A percentile compares a stretch with the other conserved stretches of the same genome.
Conservation (phyloP, 305 asterid species). For the Fraxinus paxiana region DNA sequence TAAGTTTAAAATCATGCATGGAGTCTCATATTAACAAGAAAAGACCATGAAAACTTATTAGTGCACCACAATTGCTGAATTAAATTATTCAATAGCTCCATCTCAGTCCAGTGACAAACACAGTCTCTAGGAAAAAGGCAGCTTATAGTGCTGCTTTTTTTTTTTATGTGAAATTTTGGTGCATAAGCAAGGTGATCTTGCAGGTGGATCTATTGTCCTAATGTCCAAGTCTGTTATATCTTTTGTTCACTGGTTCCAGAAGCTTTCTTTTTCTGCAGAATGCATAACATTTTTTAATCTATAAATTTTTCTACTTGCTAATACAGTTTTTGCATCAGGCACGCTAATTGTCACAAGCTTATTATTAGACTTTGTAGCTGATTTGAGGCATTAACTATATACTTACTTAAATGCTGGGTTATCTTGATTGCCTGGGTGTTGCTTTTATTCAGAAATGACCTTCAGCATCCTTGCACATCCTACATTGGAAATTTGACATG, state of each 20-base stretch:
- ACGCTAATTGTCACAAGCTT: not conserved
- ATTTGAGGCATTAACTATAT: not conserved
- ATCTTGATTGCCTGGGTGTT: not conserved
- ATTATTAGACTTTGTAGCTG: not conserved
- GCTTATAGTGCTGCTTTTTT: not conserved
- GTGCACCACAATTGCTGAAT: not conserved
- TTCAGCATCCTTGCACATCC: not conserved
- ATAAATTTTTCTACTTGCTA: not conserved
- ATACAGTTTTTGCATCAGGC: not conserved
- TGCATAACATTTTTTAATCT: not conserved
- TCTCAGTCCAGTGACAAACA: not conserved
- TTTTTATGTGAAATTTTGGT: not conserved
- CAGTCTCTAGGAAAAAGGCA: not conserved
- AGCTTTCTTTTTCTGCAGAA: not conserved
- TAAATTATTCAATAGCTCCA: not conserved
- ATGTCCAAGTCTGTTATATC: not conserved
- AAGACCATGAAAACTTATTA: not conserved
- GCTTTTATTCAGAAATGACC: not conserved
- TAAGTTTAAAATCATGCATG: not conserved
- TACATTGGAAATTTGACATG: not conserved
- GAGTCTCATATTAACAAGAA: not conserved
- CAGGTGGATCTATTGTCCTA: not conserved
- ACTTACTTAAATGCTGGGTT: not conserved
- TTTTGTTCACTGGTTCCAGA: not conserved
- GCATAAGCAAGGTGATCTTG: not conserved